Evolutionary conservation across 371 early-diverging fungal species (phyloP).

Genomic region (Mortierella sp.): DNA sequence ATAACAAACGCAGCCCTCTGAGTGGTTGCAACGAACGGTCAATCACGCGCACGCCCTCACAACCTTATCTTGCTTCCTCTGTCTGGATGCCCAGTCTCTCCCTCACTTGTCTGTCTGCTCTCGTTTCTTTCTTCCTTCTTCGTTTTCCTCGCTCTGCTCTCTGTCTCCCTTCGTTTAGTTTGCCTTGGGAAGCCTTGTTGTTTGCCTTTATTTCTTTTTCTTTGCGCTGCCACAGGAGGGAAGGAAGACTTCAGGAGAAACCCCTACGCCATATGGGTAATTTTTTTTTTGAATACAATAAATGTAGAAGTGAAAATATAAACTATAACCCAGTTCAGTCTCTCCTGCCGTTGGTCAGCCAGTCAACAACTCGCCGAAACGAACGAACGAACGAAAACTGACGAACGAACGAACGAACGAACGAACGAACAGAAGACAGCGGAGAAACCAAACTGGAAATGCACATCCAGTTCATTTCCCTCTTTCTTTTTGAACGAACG

Average conservation of each 20-base stretch:
- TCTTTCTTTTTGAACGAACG: no score
- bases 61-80: conserved; percentile 13
- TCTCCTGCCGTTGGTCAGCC: conserved; percentile 11
- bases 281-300: not conserved
- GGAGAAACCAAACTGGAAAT: not conserved
- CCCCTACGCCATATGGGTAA: conserved; percentile 3
- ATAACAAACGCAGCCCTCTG: not conserved
- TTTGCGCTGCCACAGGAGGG: conserved; percentile 6
- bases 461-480: no score
- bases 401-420: not conserved
- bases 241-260: not conserved
- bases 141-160: conserved; percentile 4
- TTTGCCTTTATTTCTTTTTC: not conserved
- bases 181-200: not conserved
- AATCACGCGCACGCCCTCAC: conserved; percentile 5
- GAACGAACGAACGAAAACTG: no score
- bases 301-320: not conserved
- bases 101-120: not conserved
- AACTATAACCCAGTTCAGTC: conserved; percentile 2
- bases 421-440: not conserved
- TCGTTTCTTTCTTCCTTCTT: not conserved
- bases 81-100: no score
- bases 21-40: not conserved
- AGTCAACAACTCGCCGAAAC: conserved; percentile 10
- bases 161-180: not conserved